phyloP scores from a whole-genome alignment of 1,284 basidiomycete species.

The Pholiota adiposa region DNA sequence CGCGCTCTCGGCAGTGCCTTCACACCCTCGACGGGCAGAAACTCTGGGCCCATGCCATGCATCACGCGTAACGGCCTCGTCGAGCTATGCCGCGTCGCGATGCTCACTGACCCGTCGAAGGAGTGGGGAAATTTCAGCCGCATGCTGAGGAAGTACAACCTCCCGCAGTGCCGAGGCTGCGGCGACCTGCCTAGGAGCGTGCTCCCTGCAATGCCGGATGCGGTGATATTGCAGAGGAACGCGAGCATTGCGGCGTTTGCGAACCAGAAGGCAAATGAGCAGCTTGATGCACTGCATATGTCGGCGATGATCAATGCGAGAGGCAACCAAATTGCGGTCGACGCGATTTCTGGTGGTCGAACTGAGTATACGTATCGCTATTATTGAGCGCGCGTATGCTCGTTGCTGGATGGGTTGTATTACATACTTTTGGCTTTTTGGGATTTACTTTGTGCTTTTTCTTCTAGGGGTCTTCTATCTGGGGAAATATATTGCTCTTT shows the following conservation, averaged over 20 bases:
- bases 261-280: slow-evolving; percentile 3
- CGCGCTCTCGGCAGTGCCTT: slow-evolving; percentile 9
- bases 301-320: slow-evolving; percentile 1
- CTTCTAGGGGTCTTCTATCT: too few species aligned
- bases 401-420: too few species aligned
- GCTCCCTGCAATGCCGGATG: slow-evolving; percentile 8
- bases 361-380: slow-evolving; percentile 10
- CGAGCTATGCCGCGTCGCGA: slow-evolving; percentile 6
- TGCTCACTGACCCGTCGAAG: slow-evolving; percentile 8
- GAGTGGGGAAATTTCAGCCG: slow-evolving; percentile 17
- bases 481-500: slow-evolving; percentile 25
- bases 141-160: slow-evolving; percentile 13
- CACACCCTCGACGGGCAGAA: slow-evolving; percentile 6
- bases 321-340: slow-evolving; percentile 6
- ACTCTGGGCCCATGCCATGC: slow-evolving; percentile 15
- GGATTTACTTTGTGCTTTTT: too few species aligned
- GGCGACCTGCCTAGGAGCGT: slow-evolving; percentile 14
- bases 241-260: slow-evolving; percentile 7
- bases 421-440: too few species aligned
- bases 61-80: slow-evolving; percentile 16
- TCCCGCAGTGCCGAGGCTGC: slow-evolving; percentile 11
- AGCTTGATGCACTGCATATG: slow-evolving; percentile 1
- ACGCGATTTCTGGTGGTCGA: slow-evolving; percentile 6
- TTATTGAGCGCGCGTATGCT: not conserved
- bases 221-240: slow-evolving; percentile 11